phyloP scores from a whole-genome alignment of 2,329 filamentous ascomycete species.

The Phialophora verrucosa region DNA sequence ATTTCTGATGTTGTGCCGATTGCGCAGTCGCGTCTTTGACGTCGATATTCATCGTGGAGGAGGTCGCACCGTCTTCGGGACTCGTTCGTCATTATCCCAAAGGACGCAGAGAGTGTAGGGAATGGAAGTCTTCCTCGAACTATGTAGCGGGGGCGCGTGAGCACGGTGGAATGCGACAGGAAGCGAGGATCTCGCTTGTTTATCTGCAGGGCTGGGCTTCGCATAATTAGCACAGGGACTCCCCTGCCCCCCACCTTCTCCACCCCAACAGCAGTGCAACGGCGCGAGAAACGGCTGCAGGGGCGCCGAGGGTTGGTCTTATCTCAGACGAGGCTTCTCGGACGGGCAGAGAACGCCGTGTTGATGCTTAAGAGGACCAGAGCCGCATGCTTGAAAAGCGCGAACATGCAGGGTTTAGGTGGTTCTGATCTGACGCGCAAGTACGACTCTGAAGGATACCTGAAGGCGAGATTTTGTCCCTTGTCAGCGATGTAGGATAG shows the following conservation, averaged over 20 bases:
- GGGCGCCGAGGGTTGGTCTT: no score
- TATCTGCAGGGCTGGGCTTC: slow-evolving; percentile 6
- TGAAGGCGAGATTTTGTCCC: not conserved
- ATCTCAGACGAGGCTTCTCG: not conserved
- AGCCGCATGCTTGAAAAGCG: not conserved
- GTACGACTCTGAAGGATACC: not conserved
- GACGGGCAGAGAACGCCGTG: not conserved
- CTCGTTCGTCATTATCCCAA: not conserved
- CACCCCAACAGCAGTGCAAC: not conserved
- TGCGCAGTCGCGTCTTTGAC: slow-evolving; percentile 8
- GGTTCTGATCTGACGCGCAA: not conserved
- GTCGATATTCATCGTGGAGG: slow-evolving; percentile 19
- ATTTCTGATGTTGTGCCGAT: slow-evolving; percentile 46
- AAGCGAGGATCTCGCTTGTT: slow-evolving; percentile 1
- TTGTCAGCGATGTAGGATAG: slow-evolving; percentile 26
- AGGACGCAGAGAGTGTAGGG: not conserved
- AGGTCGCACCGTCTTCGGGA: not conserved
- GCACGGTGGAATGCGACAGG: slow-evolving; percentile 16
- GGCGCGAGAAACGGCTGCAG: no score
- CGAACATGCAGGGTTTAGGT: not conserved
- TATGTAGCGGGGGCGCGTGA: not conserved
- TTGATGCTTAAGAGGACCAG: not conserved
- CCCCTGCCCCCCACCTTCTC: not conserved
- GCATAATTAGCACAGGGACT: not conserved
- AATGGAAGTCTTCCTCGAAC: not conserved